phyloP scores from a whole-genome alignment of 2,329 filamentous ascomycete species.

The Phialophora verrucosa region DNA sequence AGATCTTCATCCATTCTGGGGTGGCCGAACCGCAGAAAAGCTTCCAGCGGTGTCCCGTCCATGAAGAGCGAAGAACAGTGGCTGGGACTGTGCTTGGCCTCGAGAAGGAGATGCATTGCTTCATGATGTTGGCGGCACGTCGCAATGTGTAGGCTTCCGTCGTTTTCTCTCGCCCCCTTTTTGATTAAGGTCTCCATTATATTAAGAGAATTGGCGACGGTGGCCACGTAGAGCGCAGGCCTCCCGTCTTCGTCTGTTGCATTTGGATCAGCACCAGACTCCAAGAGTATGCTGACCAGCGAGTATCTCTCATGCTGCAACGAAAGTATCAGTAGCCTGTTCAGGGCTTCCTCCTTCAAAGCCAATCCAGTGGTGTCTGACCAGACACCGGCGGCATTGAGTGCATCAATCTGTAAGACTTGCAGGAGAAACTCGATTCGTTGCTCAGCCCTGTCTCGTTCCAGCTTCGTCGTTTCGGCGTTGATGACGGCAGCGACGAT shows the following conservation, averaged over 20 bases:
- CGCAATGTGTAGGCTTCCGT: constrained; percentile 20
- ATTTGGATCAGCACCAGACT: constrained; percentile 9
- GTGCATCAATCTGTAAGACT: constrained; percentile 13
- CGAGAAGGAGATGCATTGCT: constrained; percentile 19
- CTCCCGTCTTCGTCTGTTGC: constrained; percentile 4
- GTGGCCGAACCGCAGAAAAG: constrained; percentile 14
- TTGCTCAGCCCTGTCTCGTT: neutral
- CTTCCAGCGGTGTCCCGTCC: constrained; percentile 15
- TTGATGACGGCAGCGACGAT: constrained; percentile 6
- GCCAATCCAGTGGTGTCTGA: constrained; percentile 5
- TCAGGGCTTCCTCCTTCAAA: constrained; percentile 3
- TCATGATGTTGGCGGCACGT: constrained; percentile 19
- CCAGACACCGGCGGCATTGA: neutral
- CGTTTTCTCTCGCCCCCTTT: constrained; percentile 15
- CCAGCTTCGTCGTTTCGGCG: neutral
- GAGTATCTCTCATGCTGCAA: constrained; percentile 3
- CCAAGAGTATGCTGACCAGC: constrained; percentile 11
- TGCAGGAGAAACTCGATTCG: constrained; percentile 16
- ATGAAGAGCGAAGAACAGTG: constrained; percentile 9
- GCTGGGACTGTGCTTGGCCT: constrained; percentile 12
- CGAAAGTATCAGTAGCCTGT: constrained; percentile 8
- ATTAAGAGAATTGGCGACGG: constrained; percentile 11
- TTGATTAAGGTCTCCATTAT: constrained; percentile 7
- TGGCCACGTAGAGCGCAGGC: constrained; percentile 17
- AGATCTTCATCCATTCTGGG: neutral